Evolutionary conservation across 2,329 filamentous ascomycete species (phyloP), one percentile per base, ranked within the genome.

Genomic region (Coniochaeta pulveracea): DNA sequence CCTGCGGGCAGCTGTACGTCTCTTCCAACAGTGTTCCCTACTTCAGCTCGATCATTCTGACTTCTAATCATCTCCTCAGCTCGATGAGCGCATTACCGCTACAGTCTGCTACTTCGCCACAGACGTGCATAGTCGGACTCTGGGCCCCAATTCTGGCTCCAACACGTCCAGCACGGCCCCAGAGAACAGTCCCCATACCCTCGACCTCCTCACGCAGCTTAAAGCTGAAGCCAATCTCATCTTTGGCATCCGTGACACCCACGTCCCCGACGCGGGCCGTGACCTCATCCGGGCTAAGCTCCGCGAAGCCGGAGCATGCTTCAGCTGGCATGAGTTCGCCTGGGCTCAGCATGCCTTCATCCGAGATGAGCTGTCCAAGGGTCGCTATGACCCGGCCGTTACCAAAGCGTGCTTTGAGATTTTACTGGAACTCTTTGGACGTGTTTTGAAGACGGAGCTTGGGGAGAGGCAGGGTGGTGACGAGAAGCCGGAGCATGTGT

Each of bases 341-440:
- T 89, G 85, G 76, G 86, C 88, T 4, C 88, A 94, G 57, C 88
- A 93, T 61, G 88, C 88, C 5, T 95, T 95, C 52, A 93, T 95
- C 53, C 71, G 88, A 12, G 88, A 95, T 49, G 88, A 95, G 62
- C 64, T 91, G 38, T 86, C 81, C 56, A 94, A 94, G 60, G 88
- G 86, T n/a, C 70, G 88, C 17, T 95, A 94, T 50, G 88, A 95
- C 52, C 84, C 88, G 1, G 85, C 83, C 14, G 69, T 95, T 37
- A 76, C 78, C 4, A 89, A 86, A 51, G 72, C 89, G 22, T 94
- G 88, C 61, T 94, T 93, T 51, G 84, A 93, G 64, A 80, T 95
- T 55, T 58, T 95, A 47, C 64, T 91, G 11, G 88, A 95, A 61
- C 50, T 94, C 38, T 95, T 95, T 57, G 77, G 74, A 0, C 66